Base-by-base conservation (phyloP, 2,329 filamentous ascomycete genomes). In the Pseudogymnoascus sp. region DNA sequence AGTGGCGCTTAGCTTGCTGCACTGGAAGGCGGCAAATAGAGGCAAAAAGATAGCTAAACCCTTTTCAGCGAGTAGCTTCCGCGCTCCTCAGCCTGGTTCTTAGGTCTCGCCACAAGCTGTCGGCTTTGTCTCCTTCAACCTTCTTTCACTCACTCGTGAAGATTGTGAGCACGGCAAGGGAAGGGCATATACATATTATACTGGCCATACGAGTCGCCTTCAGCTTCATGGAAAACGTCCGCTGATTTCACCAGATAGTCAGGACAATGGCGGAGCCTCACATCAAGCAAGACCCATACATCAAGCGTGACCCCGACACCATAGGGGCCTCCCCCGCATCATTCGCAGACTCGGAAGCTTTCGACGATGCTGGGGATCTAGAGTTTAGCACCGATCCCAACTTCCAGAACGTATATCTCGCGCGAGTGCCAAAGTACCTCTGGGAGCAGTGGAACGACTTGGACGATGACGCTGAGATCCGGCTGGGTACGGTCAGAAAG, bases 401-500 rank as follows among this genome's bases (percentile, higher is more conserved):
- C 4, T 72, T 67, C 31, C 78, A 82, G 68, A 75, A 73, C 61
- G 73, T 84, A 31, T 96, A 91, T 79, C 81, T 96, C 60, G 87
- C 90, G 62, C 88, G 90, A 67, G 80, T 96, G 47, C 91, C 92
- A 18, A 86, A 86, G 67, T 88, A 89, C 73, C 81, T 96, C 64
- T 95, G 91, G 86, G 85, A 93, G 69, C 83, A 87, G 51, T 96
- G 92, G 90, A 78, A 79, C 29, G 81, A 86, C 68, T 77, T 96
- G 12, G 87, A 90, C 70, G 89, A 93, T 67, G 88, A 96, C 68
- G 87, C 88, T 64, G 89, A 93, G 76, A 89, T 96, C 67, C 83
- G 89, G 73, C 84, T 96, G 67, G 91, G 91, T 51, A 93, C 86
- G 31, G 80, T 96, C 71, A 68, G 73, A 64, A 63, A 65, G 39